Evolutionary conservation across 768 basidiomycete genomes (phyloP).

Genomic region (Chalciporus piperatus): DNA sequence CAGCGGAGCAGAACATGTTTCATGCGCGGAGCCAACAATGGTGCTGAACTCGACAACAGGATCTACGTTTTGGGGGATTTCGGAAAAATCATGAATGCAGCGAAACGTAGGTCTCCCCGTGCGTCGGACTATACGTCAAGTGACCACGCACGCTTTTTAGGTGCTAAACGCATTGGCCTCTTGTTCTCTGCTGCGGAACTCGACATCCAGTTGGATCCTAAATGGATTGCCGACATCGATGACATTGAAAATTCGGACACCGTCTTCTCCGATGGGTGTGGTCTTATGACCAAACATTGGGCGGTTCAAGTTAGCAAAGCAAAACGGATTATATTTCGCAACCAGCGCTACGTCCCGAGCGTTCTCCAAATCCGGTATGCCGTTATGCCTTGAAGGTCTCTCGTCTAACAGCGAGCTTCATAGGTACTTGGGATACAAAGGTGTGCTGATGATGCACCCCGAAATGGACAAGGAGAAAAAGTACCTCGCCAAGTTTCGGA

Average conservation of each 20-base stretch:
- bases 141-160: constrained; percentile 32
- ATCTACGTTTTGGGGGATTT: constrained; percentile 62
- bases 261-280: constrained; percentile 67
- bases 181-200: constrained; percentile 63
- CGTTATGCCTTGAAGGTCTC: not conserved
- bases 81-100: constrained; percentile 56
- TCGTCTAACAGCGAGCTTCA: not conserved
- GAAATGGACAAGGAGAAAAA: constrained; percentile 47
- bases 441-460: constrained; percentile 66
- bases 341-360: constrained; percentile 53
- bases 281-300: constrained; percentile 54
- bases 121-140: not conserved
- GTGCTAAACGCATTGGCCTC: constrained; percentile 67
- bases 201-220: constrained; percentile 53
- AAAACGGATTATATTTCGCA: constrained; percentile 56
- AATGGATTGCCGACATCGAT: constrained; percentile 49
- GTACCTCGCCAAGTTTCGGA: constrained; percentile 54
- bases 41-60: constrained; percentile 54
- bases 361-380: constrained; percentile 62
- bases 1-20: constrained; percentile 65
- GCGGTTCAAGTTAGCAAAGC: constrained; percentile 50
- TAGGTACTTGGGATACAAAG: constrained; percentile 72
- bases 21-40: constrained; percentile 50
- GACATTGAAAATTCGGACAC: constrained; percentile 59
- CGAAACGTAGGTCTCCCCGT: constrained; percentile 46